Evolutionary conservation across 176 grass and related monocot species (phyloP), one percentile per base, ranked within the genome.

Genomic region (Hsuehochloa calcarea): DNA sequence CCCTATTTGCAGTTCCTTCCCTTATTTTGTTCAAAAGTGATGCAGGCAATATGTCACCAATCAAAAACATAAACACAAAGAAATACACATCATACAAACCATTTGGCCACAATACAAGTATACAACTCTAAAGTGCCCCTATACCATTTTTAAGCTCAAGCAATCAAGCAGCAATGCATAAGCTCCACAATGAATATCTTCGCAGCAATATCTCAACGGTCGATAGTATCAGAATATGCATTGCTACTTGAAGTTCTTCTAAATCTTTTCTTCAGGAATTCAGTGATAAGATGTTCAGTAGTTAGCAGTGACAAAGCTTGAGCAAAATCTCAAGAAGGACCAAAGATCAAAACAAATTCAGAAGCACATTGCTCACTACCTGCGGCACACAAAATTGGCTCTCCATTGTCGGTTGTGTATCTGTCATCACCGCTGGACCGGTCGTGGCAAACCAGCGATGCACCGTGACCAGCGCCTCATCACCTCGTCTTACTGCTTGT

Each of bases 11-110:
- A 65, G 37, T 29, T n/a, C 35, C 20, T 25, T 75, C 2, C 11
- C 20, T 29, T 67, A 41, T 47, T 39, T 81, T 67, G 26, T 61
- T 80, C 50, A 61, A 80, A 75, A 68, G 29, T 59, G 54, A 63
- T 50, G 7, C 44, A 20, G 1, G 17, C 44, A 20, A 50, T 34
- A 55, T 55, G 31, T 20, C 16, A 35, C 17, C 29, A 20, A n/a
- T 49, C 26, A 1, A 15, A 38, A 67, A 67, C 29, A 67, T 65
- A 31, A 35, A 80, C 26, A 29, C 6, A 49, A 49, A 49, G 23
- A 49, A 7, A 72, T 25, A 26, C 61, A 63, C n/a, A 26, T 61
- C 58, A 61, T 60, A 58, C n/a, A 62, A 62, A 62, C 23, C 61
- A 15, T 63, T 63, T 63, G 11, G 14, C 61, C 13, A 15, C 12